These are phyloP conservation scores for Diplocarpon rosae DNA, from an alignment of 2,329 filamentous ascomycete genomes.

Conservation along the genomic window DNA sequence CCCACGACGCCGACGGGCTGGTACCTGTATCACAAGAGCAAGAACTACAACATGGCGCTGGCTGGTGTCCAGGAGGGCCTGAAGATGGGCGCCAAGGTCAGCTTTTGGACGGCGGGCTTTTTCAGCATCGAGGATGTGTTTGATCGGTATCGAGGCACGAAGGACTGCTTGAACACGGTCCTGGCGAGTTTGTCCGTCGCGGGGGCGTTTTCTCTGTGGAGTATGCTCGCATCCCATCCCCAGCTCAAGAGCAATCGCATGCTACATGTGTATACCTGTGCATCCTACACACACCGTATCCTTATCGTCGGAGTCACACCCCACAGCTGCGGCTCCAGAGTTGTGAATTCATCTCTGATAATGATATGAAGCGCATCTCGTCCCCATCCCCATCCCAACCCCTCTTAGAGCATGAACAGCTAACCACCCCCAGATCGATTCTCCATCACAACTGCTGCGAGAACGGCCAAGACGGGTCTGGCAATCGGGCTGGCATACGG, in stretches of 20 bases:
- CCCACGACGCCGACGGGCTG: constrained; percentile 74
- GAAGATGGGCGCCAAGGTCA: constrained; percentile 60
- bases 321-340: too few species aligned
- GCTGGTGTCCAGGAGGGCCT: constrained; percentile 70
- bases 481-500: constrained; percentile 72
- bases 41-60: constrained; percentile 79
- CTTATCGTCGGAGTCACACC: too few species aligned
- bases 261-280: neutral
- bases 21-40: constrained; percentile 98
- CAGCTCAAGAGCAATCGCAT: too few species aligned
- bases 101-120: constrained; percentile 64
- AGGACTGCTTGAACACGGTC: constrained; percentile 72
- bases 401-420: too few species aligned
- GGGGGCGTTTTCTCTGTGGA: constrained; percentile 77
- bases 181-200: constrained; percentile 76
- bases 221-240: constrained; percentile 39
- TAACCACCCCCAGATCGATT: constrained; percentile 52
- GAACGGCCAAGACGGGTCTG: constrained; percentile 71
- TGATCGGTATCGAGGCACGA: constrained; percentile 56
- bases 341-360: too few species aligned
- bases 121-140: constrained; percentile 77
- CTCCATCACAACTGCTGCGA: constrained; percentile 62
- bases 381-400: too few species aligned
- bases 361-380: too few species aligned
- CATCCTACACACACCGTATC: neutral